phyloP scores from a whole-genome alignment of 106 monocot species.

The Dendrobium catenatum region DNA sequence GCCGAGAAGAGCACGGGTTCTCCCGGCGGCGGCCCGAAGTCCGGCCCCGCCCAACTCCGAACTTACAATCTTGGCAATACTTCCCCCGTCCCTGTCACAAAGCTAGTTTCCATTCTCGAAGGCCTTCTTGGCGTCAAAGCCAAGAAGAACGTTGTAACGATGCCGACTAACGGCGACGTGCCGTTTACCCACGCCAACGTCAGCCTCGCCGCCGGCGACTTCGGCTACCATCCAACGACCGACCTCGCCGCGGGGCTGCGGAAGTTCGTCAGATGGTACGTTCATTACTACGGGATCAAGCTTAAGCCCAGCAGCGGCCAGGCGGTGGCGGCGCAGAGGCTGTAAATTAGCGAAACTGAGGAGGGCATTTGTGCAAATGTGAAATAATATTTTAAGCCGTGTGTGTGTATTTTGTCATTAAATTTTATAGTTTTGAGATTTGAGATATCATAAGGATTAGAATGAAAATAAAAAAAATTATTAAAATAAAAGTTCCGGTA shows the following conservation, averaged over 20 bases:
- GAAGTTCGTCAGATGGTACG: conserved; percentile 18
- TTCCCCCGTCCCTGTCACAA: conserved; percentile 8
- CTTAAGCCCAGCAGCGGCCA: background rate
- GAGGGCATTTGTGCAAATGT: background rate
- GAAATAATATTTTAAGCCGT: no score
- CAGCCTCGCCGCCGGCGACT: conserved; percentile 11
- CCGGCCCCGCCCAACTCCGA: conserved; percentile 12
- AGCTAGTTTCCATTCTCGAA: conserved; percentile 10
- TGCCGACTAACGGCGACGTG: conserved; percentile 16
- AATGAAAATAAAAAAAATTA: no score
- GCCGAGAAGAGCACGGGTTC: conserved; percentile 6
- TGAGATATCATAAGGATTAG: no score
- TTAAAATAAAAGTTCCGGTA: no score
- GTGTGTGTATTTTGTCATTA: no score
- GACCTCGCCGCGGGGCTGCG: conserved; percentile 10
- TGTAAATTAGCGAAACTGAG: background rate
- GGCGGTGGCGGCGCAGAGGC: background rate
- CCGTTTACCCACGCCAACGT: conserved; percentile 19
- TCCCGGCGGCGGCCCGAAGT: conserved; percentile 11
- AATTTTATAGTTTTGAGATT: no score
- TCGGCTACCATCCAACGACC: conserved; percentile 6
- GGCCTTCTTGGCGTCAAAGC: conserved; percentile 6
- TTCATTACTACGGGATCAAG: conserved; percentile 15
- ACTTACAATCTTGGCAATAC: conserved; percentile 17
- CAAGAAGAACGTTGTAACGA: conserved; percentile 10